Percentiles rank a stretch among this genome's conserved stretches.
These are phyloP conservation scores for Volvariella volvacea DNA, from an alignment of 1,284 basidiomycete genomes.

Conservation along the genomic window DNA sequence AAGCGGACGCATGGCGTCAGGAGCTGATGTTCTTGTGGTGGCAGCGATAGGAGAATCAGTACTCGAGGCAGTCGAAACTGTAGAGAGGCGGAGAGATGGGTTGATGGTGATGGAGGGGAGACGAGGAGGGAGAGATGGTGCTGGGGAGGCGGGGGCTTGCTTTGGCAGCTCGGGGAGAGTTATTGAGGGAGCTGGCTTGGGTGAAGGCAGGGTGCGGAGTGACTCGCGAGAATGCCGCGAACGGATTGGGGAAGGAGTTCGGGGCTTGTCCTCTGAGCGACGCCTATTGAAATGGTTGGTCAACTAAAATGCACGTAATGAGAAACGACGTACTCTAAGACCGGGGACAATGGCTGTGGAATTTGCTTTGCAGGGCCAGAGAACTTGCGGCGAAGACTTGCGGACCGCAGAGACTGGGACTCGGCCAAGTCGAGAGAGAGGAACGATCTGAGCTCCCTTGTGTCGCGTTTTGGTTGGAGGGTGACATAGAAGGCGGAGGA, in stretches of 20 bases:
- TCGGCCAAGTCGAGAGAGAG: slow-evolving; percentile 58
- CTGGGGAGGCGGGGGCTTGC: slow-evolving; percentile 5
- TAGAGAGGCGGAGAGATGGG: slow-evolving; percentile 25
- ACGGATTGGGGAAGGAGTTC: slow-evolving; percentile 16
- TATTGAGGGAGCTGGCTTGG: slow-evolving; percentile 52
- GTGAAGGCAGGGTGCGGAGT: slow-evolving; percentile 45
- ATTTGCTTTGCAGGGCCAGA: not conserved
- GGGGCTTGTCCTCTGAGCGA: slow-evolving; percentile 15
- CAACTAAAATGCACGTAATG: slow-evolving; percentile 4
- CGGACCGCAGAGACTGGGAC: slow-evolving; percentile 36
- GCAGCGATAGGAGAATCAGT: slow-evolving; percentile 23
- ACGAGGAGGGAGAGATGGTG: slow-evolving; percentile 14
- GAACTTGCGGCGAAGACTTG: slow-evolving; percentile 32
- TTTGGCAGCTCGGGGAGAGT: slow-evolving; percentile 41
- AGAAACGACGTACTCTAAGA: slow-evolving; percentile 15
- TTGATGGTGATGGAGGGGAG: slow-evolving; percentile 25
- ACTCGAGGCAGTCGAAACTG: slow-evolving; percentile 14
- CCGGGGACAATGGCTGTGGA: slow-evolving; percentile 12
- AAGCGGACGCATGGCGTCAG: slow-evolving; percentile 5
- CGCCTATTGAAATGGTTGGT: slow-evolving; percentile 12
- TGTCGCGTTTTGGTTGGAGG: slow-evolving; percentile 35
- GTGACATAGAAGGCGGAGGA: slow-evolving; percentile 44
- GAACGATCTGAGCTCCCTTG: slow-evolving; percentile 42
- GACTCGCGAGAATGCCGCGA: slow-evolving; percentile 35
- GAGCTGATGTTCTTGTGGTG: slow-evolving; percentile 26